Percentiles rank a stretch among this genome's conserved stretches.
Conservation (phyloP, 2,329 filamentous ascomycete species). For the Talaromyces albobiverticillius region DNA sequence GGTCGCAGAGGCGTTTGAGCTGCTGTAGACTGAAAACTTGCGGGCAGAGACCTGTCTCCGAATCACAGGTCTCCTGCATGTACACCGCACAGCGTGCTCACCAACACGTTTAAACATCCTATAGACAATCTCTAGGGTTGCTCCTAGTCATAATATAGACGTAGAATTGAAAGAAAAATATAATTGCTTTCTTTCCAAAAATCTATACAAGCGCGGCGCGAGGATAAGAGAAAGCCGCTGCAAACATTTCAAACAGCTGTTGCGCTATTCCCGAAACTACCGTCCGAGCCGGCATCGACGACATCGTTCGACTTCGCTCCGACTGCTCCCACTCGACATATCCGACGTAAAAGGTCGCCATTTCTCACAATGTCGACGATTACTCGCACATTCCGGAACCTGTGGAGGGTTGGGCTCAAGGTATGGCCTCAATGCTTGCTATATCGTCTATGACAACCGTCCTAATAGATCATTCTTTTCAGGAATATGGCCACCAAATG, state of each 20-base stretch:
- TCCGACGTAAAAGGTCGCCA: conserved; percentile 7
- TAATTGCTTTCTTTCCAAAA: background rate
- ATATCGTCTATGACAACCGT: conserved; percentile 15
- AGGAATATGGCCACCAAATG: conserved; percentile 92
- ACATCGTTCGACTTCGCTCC: conserved; percentile 18
- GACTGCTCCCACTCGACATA: conserved; percentile 14
- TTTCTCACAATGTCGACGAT: conserved; percentile 79
- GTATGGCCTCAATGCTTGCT: conserved; percentile 45
- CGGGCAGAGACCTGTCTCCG: conserved; percentile 31
- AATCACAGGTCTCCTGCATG: conserved; percentile 28
- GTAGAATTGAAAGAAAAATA: too few relatives aligned
- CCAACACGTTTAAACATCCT: conserved; percentile 41
- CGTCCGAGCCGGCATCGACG: conserved; percentile 22
- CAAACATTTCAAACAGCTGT: conserved; percentile 37
- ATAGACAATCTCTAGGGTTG: conserved; percentile 5
- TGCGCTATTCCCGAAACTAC: conserved; percentile 25
- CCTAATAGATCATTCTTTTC: conserved; percentile 39
- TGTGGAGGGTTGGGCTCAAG: conserved; percentile 86
- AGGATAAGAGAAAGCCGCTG: conserved; percentile 10
- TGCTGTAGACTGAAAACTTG: conserved; percentile 36
- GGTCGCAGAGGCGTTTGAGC: conserved; percentile 23
- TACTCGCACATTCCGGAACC: conserved; percentile 77
- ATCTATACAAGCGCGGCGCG: background rate
- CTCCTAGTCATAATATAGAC: too few relatives aligned
- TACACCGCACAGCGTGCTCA: conserved; percentile 35